Percentiles rank a stretch among this genome's conserved stretches.
Conservation (phyloP, 306 rosid genomes). For the Mimosa pudica region DNA sequence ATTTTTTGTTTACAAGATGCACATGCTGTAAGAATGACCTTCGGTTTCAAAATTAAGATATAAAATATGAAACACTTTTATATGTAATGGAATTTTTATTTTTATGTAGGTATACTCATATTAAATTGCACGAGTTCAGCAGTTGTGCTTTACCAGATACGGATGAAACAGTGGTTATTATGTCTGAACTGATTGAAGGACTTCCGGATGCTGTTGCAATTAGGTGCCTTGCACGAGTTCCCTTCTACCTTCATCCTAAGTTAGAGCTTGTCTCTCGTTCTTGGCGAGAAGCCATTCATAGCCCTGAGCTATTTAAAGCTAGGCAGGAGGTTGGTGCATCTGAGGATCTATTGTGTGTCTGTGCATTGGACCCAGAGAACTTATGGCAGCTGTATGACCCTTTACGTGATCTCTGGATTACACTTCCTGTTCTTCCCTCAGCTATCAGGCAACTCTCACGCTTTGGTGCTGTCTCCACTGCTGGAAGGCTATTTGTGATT, state of each 20-base stretch:
- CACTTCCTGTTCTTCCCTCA: conserved; percentile 95
- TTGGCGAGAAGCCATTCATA: conserved; percentile 84
- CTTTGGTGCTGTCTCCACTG: conserved; percentile 83
- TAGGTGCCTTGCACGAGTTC: conserved; percentile 95
- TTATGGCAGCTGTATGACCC: conserved; percentile 97
- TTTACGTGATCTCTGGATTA: conserved; percentile 86
- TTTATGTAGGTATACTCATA: conserved; percentile 39
- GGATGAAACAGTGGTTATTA: conserved; percentile 60
- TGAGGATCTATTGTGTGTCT: conserved; percentile 83
- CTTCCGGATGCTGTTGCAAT: conserved; percentile 93
- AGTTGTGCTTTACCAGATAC: conserved; percentile 41
- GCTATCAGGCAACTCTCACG: conserved; percentile 83
- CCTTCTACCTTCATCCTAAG: conserved; percentile 83
- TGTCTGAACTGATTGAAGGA: conserved; percentile 94
- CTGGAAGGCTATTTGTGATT: conserved; percentile 87
- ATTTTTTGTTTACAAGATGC: background rate
- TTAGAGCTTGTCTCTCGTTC: conserved; percentile 88
- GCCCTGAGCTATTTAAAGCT: conserved; percentile 78
- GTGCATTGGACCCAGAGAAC: conserved; percentile 95
- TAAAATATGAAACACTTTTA: conserved; percentile 27
- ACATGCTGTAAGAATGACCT: background rate
- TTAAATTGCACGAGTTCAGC: conserved; percentile 26
- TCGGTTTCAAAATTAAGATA: background rate
- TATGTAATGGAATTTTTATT: conserved; percentile 19
- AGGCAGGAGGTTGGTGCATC: conserved; percentile 79